Conservation (phyloP, 768 basidiomycete genomes). For the Glaciozyma antarctica region DNA sequence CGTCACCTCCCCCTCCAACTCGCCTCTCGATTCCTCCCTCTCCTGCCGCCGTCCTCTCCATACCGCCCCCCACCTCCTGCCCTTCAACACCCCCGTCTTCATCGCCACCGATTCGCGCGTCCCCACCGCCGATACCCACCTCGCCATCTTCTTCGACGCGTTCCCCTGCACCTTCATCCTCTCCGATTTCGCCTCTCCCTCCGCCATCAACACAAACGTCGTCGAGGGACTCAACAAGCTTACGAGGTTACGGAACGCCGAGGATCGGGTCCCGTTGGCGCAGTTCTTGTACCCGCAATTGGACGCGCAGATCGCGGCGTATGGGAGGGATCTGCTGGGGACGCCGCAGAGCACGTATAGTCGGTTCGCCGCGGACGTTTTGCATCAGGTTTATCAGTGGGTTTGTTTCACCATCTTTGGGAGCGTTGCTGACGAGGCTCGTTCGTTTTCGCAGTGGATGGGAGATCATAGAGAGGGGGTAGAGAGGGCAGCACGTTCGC, state of each 20-base stretch:
- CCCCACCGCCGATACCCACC: slow-evolving; percentile 43
- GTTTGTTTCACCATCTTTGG: background rate
- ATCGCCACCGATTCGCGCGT: slow-evolving; percentile 54
- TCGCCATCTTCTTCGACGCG: slow-evolving; percentile 46
- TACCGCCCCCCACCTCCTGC: slow-evolving; percentile 36
- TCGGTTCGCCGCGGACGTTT: slow-evolving; percentile 55
- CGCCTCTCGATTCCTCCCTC: slow-evolving; percentile 49
- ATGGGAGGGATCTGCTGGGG: slow-evolving; percentile 53
- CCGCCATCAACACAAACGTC: slow-evolving; percentile 11
- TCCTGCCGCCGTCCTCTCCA: slow-evolving; percentile 45
- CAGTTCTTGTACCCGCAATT: slow-evolving; percentile 54
- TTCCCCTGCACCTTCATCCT: slow-evolving; percentile 61
- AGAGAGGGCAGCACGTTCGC: too few relatives aligned
- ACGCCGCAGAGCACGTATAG: slow-evolving; percentile 71
- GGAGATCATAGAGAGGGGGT: slow-evolving; percentile 48
- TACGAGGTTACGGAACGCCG: slow-evolving; percentile 42
- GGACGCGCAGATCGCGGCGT: slow-evolving; percentile 60
- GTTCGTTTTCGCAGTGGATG: slow-evolving; percentile 35
- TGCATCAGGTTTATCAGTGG: slow-evolving; percentile 54
- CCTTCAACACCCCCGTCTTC: slow-evolving; percentile 55
- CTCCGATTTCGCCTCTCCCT: slow-evolving; percentile 44
- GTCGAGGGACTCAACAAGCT: slow-evolving; percentile 36
- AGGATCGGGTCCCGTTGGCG: slow-evolving; percentile 48
- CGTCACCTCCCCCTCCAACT: slow-evolving; percentile 39
- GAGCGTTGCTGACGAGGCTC: too few relatives aligned